Conservation (phyloP, 192 early-diverging fungal genomes). For the Backusella liffmaniae region DNA sequence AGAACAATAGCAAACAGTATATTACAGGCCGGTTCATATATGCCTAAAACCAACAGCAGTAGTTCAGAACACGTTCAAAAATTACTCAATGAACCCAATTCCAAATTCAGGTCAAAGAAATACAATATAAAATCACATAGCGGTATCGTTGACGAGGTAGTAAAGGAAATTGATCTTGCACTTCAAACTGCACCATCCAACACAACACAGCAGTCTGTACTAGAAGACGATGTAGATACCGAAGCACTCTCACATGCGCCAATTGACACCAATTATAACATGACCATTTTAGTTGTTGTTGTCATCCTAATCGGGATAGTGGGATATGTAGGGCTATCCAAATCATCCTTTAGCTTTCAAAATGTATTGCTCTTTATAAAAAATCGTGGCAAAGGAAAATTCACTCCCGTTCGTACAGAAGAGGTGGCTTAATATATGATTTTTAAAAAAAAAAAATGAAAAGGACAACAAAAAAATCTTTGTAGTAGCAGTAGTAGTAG, state of each 20-base stretch:
- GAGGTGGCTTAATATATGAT: neutral
- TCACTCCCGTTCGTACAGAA: neutral
- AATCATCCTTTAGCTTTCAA: neutral
- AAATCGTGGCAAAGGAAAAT: neutral
- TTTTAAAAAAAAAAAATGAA: neutral
- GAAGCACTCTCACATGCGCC: neutral
- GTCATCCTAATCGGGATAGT: neutral
- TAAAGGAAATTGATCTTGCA: neutral
- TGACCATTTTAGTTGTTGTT: neutral
- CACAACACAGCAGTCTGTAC: neutral
- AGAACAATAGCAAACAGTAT: constrained; percentile 24
- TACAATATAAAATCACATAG: constrained; percentile 1
- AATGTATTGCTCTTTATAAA: neutral
- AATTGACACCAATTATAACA: neutral
- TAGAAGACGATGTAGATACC: neutral
- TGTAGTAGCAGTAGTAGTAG: neutral
- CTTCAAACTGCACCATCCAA: neutral
- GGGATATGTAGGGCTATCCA: neutral
- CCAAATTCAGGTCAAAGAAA: constrained; percentile 1
- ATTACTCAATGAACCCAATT: constrained; percentile 9
- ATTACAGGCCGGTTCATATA: constrained; percentile 11
- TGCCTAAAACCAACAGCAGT: neutral
- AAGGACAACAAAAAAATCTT: neutral
- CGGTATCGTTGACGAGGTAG: neutral
- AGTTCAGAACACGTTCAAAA: neutral